These are phyloP conservation scores for Hyphopichia pseudoburtonii DNA, from an alignment of 1,139 yeast genomes.

Conservation along the genomic window DNA sequence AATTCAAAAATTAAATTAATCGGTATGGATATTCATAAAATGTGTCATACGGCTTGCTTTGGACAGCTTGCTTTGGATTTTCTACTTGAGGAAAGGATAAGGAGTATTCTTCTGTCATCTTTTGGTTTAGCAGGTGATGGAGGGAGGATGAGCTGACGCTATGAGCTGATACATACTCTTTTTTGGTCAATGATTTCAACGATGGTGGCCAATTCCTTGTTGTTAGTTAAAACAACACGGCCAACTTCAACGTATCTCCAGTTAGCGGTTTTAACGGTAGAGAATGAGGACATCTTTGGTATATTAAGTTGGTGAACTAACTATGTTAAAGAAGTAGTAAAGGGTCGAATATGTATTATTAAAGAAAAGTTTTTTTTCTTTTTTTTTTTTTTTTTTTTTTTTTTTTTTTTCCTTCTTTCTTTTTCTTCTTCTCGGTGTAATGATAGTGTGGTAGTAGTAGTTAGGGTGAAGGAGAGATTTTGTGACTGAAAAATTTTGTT, in stretches of 20 bases:
- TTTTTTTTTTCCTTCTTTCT: slow-evolving; percentile 3
- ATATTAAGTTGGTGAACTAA: slow-evolving; percentile 6
- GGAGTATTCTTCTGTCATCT: too few species aligned
- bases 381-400: too few species aligned
- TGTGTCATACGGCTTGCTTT: too few species aligned
- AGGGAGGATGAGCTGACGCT: too few species aligned
- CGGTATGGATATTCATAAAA: too few species aligned
- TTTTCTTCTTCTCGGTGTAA: background rate
- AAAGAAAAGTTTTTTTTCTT: too few species aligned
- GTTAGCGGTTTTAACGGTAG: slow-evolving; percentile 93
- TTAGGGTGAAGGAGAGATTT: too few species aligned
- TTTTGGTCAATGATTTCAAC: slow-evolving; percentile 99
- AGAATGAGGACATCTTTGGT: slow-evolving; percentile 34
- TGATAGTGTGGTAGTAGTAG: too few species aligned
- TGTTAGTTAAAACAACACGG: slow-evolving; percentile 92
- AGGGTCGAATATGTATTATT: slow-evolving; percentile 1
- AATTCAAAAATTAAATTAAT: too few species aligned
- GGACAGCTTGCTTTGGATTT: too few species aligned
- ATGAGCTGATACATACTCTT: slow-evolving; percentile 86
- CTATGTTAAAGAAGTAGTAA: slow-evolving; percentile 6
- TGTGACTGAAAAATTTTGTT: background rate
- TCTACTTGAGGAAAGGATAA: too few species aligned
- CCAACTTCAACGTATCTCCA: slow-evolving; percentile 99
- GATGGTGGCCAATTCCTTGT: slow-evolving; percentile 84
- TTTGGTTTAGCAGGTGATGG: too few species aligned